Conservation (phyloP, 2,329 filamentous ascomycete genomes). For the Aspergillaceae sp. region DNA sequence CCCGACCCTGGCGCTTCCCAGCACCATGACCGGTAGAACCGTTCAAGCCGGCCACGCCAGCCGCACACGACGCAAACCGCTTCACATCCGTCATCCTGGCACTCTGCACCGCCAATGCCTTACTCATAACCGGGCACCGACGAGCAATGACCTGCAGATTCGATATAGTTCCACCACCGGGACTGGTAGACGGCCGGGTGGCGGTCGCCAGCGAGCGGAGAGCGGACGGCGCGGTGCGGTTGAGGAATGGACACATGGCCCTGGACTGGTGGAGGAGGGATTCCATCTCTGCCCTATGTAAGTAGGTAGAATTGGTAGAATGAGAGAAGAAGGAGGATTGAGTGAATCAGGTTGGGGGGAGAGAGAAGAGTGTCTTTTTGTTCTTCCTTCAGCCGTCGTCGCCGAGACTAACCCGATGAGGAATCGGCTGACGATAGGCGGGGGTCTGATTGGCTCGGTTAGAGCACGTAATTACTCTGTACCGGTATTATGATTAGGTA, state of each 20-base stretch:
- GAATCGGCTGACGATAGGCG: slow-evolving; percentile 7
- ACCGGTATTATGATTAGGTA: too few species aligned
- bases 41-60: slow-evolving; percentile 18
- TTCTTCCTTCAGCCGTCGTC: slow-evolving; percentile 8
- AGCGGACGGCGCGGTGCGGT: slow-evolving; percentile 84
- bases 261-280: slow-evolving; percentile 88
- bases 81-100: slow-evolving; percentile 32
- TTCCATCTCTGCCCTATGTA: slow-evolving; percentile 57
- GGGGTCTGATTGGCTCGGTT: slow-evolving; percentile 10
- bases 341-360: too few species aligned
- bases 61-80: slow-evolving; percentile 30
- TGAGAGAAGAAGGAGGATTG: neutral
- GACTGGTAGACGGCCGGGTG: slow-evolving; percentile 54
- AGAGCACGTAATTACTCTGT: neutral
- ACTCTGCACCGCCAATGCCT: slow-evolving; percentile 81
- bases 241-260: slow-evolving; percentile 94
- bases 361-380: neutral
- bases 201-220: slow-evolving; percentile 75
- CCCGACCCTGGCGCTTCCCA: slow-evolving; percentile 20
- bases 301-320: too few species aligned
- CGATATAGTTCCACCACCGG: slow-evolving; percentile 87
- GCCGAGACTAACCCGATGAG: slow-evolving; percentile 4
- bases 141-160: slow-evolving; percentile 90
- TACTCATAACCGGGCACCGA: slow-evolving; percentile 97
- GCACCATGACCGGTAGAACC: slow-evolving; percentile 3